phyloP scores from a whole-genome alignment of 495 filamentous ascomycete species.

The Thermothielavioides terrestris region DNA sequence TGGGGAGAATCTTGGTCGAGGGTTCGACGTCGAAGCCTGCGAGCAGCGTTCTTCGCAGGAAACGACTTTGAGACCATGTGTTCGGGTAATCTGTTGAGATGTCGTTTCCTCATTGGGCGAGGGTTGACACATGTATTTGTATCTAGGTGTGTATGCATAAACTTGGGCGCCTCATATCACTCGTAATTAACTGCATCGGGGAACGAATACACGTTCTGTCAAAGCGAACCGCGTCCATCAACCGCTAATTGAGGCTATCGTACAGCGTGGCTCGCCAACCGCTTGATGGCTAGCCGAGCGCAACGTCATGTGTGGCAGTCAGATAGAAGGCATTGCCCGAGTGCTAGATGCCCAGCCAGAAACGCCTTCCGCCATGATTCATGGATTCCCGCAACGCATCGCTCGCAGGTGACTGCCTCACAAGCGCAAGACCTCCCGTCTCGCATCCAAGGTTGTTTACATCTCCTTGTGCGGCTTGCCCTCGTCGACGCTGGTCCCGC shows the following conservation, averaged over 20 bases:
- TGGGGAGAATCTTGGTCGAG: slow-evolving; percentile 28
- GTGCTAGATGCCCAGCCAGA: slow-evolving; percentile 12
- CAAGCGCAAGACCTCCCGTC: neutral
- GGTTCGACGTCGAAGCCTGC: slow-evolving; percentile 14
- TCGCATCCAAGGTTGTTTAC: slow-evolving; percentile 12
- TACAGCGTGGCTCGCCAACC: slow-evolving; percentile 15
- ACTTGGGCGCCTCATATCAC: no score
- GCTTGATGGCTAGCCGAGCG: slow-evolving; percentile 12
- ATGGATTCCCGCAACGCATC: slow-evolving; percentile 21
- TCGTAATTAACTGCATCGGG: neutral
- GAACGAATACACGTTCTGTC: neutral
- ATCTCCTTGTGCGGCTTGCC: slow-evolving; percentile 26
- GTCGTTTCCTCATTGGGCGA: no score
- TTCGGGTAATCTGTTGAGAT: no score
- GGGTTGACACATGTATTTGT: no score
- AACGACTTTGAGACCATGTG: no score
- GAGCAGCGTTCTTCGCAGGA: neutral
- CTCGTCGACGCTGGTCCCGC: slow-evolving; percentile 32
- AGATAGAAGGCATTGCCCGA: slow-evolving; percentile 20
- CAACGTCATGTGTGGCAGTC: slow-evolving; percentile 15
- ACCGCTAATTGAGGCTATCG: slow-evolving; percentile 8
- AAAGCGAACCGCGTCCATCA: neutral
- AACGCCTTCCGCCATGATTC: slow-evolving; percentile 21
- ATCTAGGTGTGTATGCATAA: no score
- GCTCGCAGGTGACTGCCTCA: slow-evolving; percentile 17